These are phyloP conservation scores for Pseudozyma hubeiensis DNA, from an alignment of 1,284 basidiomycete genomes.

Conservation along the genomic window DNA sequence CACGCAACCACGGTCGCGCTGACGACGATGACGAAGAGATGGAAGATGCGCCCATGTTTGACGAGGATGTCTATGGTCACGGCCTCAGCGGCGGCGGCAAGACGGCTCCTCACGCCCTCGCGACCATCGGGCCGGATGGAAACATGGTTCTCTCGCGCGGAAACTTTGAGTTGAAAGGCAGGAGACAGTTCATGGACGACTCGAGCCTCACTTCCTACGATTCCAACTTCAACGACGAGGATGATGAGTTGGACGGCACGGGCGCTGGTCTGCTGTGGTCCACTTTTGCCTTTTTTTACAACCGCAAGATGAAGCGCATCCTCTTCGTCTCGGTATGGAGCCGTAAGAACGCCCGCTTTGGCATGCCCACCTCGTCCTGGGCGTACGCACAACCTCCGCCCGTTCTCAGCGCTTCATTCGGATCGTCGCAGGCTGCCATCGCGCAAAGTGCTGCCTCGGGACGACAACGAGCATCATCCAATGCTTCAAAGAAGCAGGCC, in stretches of 20 bases:
- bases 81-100: conserved; percentile 45
- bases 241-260: conserved; percentile 74
- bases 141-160: conserved; percentile 37
- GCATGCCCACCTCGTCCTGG: conserved; percentile 43
- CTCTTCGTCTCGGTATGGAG: conserved; percentile 94
- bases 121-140: conserved; percentile 40
- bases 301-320: conserved; percentile 88
- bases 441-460: conserved; percentile 9
- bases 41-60: conserved; percentile 64
- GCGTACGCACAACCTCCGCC: conserved; percentile 36
- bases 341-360: conserved; percentile 73
- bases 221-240: conserved; percentile 65
- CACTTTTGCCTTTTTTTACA: conserved; percentile 97
- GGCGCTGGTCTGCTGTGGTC: conserved; percentile 91
- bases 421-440: conserved; percentile 31
- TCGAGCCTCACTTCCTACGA: conserved; percentile 38
- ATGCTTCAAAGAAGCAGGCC: conserved; percentile 25
- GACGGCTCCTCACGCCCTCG: conserved; percentile 25
- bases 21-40: conserved; percentile 49
- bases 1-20: conserved; percentile 21
- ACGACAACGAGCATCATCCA: conserved; percentile 24
- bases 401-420: conserved; percentile 43
- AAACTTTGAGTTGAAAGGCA: conserved; percentile 17
- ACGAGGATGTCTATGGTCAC: conserved; percentile 63
- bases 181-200: conserved; percentile 27